Conservation (phyloP, 2,329 filamentous ascomycete species). For the Ophiostoma sp. region DNA sequence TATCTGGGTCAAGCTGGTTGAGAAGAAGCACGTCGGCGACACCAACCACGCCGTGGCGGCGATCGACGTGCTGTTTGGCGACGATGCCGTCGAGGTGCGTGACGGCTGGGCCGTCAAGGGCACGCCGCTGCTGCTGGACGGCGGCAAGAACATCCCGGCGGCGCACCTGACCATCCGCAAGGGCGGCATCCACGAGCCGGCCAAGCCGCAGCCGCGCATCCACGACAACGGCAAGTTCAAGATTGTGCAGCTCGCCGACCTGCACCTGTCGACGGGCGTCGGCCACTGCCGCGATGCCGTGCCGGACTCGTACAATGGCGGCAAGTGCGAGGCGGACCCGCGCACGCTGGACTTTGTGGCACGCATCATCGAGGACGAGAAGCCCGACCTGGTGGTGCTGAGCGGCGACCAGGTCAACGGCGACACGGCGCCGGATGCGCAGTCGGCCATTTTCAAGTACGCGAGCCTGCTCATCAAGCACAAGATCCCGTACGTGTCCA, state of each 20-base stretch:
- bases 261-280: slow-evolving; percentile 86
- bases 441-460: slow-evolving; percentile 91
- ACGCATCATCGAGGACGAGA: slow-evolving; percentile 81
- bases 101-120: slow-evolving; percentile 77
- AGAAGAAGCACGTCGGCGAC: slow-evolving; percentile 68
- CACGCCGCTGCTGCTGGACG: slow-evolving; percentile 66
- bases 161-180: slow-evolving; percentile 73
- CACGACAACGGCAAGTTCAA: slow-evolving; percentile 91
- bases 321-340: slow-evolving; percentile 83
- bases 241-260: slow-evolving; percentile 91
- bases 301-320: slow-evolving; percentile 64
- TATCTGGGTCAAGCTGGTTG: slow-evolving; percentile 74
- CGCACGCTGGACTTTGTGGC: slow-evolving; percentile 85
- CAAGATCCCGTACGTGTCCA: slow-evolving; percentile 83
- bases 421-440: slow-evolving; percentile 83
- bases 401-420: slow-evolving; percentile 96
- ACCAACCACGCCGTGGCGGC: slow-evolving; percentile 70
- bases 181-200: slow-evolving; percentile 58
- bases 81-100: slow-evolving; percentile 85
- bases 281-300: slow-evolving; percentile 82
- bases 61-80: slow-evolving; percentile 80
- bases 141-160: slow-evolving; percentile 55
- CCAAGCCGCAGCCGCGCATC: slow-evolving; percentile 70
- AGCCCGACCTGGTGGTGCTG: slow-evolving; percentile 84
- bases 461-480: slow-evolving; percentile 76